Percentiles rank a stretch among this genome's conserved stretches.
These are phyloP conservation scores for Herpetomonas samuelpessoai DNA, from an alignment of 208 protist species.

Conservation along the genomic window DNA sequence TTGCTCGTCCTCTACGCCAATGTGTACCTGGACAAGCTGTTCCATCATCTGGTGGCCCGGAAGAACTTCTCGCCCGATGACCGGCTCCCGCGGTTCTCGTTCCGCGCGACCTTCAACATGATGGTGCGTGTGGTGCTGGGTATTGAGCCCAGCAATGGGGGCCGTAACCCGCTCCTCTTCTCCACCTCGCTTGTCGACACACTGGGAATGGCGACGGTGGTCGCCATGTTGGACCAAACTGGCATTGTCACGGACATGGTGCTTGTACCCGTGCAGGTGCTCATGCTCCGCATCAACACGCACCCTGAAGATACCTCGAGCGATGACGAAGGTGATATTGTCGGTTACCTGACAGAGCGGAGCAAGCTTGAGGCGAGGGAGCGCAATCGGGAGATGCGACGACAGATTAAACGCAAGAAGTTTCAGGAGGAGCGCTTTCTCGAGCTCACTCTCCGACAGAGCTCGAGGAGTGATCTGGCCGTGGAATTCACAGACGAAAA, in stretches of 20 bases:
- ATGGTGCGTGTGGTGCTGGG: conserved; percentile 47
- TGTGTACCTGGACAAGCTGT: conserved; percentile 78
- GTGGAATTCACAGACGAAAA: conserved; percentile 74
- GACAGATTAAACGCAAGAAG: conserved; percentile 70
- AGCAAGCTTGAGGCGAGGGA: conserved; percentile 47
- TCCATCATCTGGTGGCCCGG: conserved; percentile 72
- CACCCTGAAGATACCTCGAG: conserved; percentile 42
- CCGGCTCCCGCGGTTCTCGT: conserved; percentile 75
- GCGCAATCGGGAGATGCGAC: conserved; percentile 57
- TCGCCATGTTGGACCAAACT: conserved; percentile 76
- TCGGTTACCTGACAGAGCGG: conserved; percentile 23
- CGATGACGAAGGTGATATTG: conserved; percentile 38
- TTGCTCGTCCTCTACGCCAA: conserved; percentile 83
- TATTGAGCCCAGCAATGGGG: conserved; percentile 34
- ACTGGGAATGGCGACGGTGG: conserved; percentile 80
- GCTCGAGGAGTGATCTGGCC: conserved; percentile 51
- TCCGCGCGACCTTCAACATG: conserved; percentile 51
- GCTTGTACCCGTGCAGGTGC: conserved; percentile 59
- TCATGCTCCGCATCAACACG: conserved; percentile 49
- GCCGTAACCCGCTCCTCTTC: conserved; percentile 64
- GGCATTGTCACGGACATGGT: conserved; percentile 92
- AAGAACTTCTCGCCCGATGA: conserved; percentile 64
- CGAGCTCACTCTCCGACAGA: conserved; percentile 55
- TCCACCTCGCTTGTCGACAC: conserved; percentile 78
- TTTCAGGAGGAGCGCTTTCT: conserved; percentile 76